These are phyloP conservation scores for Ampelocalamus luodianensis DNA, from an alignment of 176 grass and related monocot genomes.

Conservation along the genomic window DNA sequence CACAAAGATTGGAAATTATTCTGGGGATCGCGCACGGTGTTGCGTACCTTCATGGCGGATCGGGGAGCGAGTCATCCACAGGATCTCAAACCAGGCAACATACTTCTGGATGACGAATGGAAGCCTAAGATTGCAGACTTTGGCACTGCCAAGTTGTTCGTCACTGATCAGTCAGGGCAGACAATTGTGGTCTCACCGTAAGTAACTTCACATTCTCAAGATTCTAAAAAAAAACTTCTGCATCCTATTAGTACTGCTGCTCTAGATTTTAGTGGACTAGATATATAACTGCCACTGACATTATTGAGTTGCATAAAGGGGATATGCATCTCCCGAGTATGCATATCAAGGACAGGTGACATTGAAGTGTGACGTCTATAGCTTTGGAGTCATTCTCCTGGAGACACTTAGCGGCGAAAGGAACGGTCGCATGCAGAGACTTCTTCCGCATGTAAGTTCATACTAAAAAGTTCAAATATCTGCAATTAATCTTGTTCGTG, in stretches of 20 bases:
- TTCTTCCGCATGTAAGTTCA: slow-evolving; percentile 11
- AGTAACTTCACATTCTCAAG: background rate
- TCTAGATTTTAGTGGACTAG: background rate
- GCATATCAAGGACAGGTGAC: background rate
- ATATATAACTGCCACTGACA: background rate
- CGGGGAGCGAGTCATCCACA: slow-evolving; percentile 34
- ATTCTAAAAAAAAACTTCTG: too few relatives aligned
- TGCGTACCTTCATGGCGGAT: slow-evolving; percentile 42
- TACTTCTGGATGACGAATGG: slow-evolving; percentile 40
- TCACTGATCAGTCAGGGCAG: background rate
- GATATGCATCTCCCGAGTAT: slow-evolving; percentile 17
- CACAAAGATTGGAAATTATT: slow-evolving; percentile 28
- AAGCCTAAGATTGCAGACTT: slow-evolving; percentile 40
- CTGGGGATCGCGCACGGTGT: slow-evolving; percentile 7
- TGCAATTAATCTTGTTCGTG: background rate
- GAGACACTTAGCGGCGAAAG: slow-evolving; percentile 14
- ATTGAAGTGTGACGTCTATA: slow-evolving; percentile 18
- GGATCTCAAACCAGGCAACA: slow-evolving; percentile 44
- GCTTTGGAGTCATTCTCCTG: slow-evolving; percentile 24
- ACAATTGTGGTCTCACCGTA: slow-evolving; percentile 29
- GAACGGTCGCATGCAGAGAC: background rate
- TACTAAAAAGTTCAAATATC: background rate
- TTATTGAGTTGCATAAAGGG: background rate
- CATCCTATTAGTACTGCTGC: background rate
- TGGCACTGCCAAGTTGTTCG: slow-evolving; percentile 23